Evolutionary conservation across 441 rosid species (phyloP).

Genomic region (Kokia cookei): DNA sequence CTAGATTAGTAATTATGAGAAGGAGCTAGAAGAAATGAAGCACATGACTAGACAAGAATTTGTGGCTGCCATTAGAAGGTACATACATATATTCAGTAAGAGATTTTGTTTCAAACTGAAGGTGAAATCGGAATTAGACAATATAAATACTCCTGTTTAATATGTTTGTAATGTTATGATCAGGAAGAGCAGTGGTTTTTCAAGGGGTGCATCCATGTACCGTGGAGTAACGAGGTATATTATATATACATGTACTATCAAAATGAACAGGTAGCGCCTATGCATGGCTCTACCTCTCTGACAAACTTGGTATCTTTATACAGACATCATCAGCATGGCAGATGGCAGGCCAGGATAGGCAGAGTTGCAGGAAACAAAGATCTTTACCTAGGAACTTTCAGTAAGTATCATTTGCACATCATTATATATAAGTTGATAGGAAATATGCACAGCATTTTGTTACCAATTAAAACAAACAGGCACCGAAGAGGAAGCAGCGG

Average conservation of each 20-base stretch:
- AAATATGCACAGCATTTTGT: background rate
- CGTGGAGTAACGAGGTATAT: constrained; percentile 91
- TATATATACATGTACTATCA: background rate
- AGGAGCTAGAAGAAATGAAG: constrained; percentile 96
- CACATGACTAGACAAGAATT: constrained; percentile 97
- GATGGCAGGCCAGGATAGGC: constrained; percentile 99
- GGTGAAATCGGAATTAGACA: background rate
- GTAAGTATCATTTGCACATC: constrained; percentile 35
- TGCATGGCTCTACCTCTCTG: background rate
- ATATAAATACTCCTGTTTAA: background rate
- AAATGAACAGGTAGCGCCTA: background rate
- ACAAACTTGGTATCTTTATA: background rate
- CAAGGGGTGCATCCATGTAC: constrained; percentile 99
- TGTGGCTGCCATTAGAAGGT: constrained; percentile 95
- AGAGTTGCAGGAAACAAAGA: constrained; percentile 99
- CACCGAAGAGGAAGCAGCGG: constrained; percentile 97
- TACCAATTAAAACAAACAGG: constrained; percentile 30
- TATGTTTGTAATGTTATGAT: background rate
- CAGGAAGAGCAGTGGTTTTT: constrained; percentile 99
- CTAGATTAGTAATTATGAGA: constrained; percentile 86
- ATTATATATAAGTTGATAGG: background rate
- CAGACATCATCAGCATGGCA: constrained; percentile 98
- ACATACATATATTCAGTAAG: background rate
- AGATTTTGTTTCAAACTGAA: background rate
- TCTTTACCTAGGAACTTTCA: constrained; percentile 95